Evolutionary conservation across 495 filamentous ascomycete species (phyloP).

Genomic region (Hypoxylon subgilvum): DNA sequence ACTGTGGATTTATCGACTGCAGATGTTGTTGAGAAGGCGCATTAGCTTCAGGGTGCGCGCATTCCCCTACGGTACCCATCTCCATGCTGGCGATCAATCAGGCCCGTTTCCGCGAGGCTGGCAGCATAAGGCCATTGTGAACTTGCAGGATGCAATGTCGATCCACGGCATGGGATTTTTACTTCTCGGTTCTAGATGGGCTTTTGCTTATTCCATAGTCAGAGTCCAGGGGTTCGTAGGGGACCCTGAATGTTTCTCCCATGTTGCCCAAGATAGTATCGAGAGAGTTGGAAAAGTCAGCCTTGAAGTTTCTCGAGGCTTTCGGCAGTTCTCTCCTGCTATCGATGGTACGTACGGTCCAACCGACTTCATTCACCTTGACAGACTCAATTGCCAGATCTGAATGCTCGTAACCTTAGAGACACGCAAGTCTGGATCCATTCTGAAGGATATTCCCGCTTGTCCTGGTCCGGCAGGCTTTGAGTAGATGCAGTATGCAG

Average conservation of each 20-base stretch:
- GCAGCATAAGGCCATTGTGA: constrained; percentile 2
- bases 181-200: background rate
- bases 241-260: background rate
- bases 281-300: background rate
- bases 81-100: constrained; percentile 6
- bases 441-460: too few species aligned
- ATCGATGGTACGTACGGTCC: background rate
- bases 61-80: constrained; percentile 1
- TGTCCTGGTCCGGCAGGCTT: too few species aligned
- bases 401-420: too few species aligned
- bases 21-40: constrained; percentile 15
- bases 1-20: constrained; percentile 25
- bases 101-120: constrained; percentile 17
- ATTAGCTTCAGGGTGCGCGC: constrained; percentile 12
- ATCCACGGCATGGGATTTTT: constrained; percentile 11
- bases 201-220: too few species aligned
- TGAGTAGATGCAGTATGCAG: too few species aligned
- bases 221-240: background rate
- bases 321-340: background rate
- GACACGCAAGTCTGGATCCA: too few species aligned
- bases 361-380: background rate
- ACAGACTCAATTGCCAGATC: too few species aligned
- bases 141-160: constrained; percentile 25
- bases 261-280: too few species aligned
- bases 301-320: background rate